A percentile compares a stretch with the other conserved stretches of the same genome.
These are phyloP conservation scores for Curvularia eragrostidis DNA, from an alignment of 2,329 filamentous ascomycete species.

Conservation along the genomic window DNA sequence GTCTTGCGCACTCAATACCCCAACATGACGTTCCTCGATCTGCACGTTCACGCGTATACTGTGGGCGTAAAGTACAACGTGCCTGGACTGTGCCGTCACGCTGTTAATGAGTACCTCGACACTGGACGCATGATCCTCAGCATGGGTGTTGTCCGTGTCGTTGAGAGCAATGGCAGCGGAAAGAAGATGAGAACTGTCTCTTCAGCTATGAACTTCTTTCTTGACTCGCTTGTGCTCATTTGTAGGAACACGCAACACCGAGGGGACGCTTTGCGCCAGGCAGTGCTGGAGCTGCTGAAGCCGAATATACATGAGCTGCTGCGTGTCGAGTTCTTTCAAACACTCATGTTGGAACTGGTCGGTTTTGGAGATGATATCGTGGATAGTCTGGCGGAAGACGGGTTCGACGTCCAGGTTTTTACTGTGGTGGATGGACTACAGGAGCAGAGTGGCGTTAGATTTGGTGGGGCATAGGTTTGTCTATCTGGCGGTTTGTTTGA, in stretches of 20 bases:
- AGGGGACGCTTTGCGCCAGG: constrained; percentile 24
- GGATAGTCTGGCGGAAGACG: constrained; percentile 27
- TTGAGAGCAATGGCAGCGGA: background rate
- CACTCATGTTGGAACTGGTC: constrained; percentile 21
- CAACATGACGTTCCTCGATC: constrained; percentile 31
- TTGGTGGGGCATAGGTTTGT: constrained; percentile 1
- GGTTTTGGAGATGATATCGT: constrained; percentile 26
- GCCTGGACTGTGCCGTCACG: constrained; percentile 16
- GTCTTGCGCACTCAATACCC: constrained; percentile 15
- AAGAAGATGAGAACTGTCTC: background rate
- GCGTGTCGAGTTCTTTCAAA: constrained; percentile 23
- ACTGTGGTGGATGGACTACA: background rate
- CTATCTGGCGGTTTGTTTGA: background rate
- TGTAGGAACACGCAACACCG: constrained; percentile 29
- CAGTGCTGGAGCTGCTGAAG: constrained; percentile 28
- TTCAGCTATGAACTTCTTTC: constrained; percentile 17
- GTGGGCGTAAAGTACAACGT: constrained; percentile 31
- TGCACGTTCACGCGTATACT: constrained; percentile 37
- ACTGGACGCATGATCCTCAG: constrained; percentile 18
- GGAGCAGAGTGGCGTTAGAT: constrained; percentile 6
- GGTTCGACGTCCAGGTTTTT: constrained; percentile 24
- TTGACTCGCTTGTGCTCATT: constrained; percentile 31
- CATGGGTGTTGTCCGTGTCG: constrained; percentile 7
- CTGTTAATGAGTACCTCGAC: constrained; percentile 21
- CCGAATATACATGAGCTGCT: constrained; percentile 19